These are phyloP conservation scores for Xylaria sp. DNA, from an alignment of 2,329 filamentous ascomycete species.

Conservation along the genomic window DNA sequence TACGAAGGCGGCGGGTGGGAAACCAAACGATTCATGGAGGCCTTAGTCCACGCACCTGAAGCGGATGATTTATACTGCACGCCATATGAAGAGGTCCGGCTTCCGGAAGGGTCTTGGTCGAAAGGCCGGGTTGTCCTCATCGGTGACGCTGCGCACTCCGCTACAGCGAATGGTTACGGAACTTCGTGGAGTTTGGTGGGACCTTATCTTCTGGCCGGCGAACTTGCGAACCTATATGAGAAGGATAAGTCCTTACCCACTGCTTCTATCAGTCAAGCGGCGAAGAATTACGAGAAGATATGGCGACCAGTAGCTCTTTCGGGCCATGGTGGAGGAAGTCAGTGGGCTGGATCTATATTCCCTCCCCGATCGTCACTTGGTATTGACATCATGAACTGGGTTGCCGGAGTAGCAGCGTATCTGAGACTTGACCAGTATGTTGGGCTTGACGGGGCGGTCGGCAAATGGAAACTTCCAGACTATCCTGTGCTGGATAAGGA, in stretches of 20 bases:
- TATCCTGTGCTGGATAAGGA: constrained; percentile 37
- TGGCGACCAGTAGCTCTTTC: constrained; percentile 40
- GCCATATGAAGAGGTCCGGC: constrained; percentile 54
- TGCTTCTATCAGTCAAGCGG: constrained; percentile 18
- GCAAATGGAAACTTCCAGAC: constrained; percentile 40
- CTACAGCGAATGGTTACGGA: constrained; percentile 58
- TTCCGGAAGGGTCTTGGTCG: constrained; percentile 34
- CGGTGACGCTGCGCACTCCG: constrained; percentile 60
- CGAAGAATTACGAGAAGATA: constrained; percentile 37
- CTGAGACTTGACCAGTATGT: constrained; percentile 38
- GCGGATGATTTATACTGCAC: constrained; percentile 57
- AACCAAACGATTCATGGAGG: constrained; percentile 50
- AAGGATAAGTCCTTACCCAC: constrained; percentile 19
- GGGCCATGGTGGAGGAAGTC: constrained; percentile 33
- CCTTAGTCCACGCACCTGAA: constrained; percentile 49
- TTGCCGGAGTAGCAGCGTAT: constrained; percentile 30
- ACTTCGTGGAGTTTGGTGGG: constrained; percentile 56
- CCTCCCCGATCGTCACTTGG: constrained; percentile 37
- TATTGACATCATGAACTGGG: constrained; percentile 34
- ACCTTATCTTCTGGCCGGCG: constrained; percentile 63
- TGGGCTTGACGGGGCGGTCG: constrained; percentile 31
- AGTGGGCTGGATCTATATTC: constrained; percentile 12
- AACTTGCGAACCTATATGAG: constrained; percentile 47
- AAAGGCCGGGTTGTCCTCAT: constrained; percentile 56
- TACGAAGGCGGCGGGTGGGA: constrained; percentile 61